A percentile compares a stretch with the other conserved stretches of the same genome.
phyloP scores from a whole-genome alignment of 2,329 filamentous ascomycete genomes.

The Verticillium klebahnii region DNA sequence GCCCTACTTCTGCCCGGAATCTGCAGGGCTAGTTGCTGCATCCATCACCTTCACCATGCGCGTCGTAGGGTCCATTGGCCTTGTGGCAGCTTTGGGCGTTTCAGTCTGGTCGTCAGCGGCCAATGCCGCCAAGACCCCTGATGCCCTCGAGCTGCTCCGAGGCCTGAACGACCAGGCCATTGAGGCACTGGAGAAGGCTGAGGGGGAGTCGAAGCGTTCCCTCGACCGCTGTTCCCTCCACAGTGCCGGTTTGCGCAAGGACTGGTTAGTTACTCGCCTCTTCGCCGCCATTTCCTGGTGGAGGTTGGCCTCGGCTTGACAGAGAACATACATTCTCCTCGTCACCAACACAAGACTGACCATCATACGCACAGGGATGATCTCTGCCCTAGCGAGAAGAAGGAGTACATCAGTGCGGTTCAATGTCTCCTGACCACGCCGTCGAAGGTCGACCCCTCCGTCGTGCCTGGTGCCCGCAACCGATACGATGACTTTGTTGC shows the following conservation, averaged over 20 bases:
- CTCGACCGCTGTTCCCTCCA: neutral
- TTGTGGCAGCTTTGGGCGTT: neutral
- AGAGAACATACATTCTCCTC: neutral
- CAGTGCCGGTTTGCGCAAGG: neutral
- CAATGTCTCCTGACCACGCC: conserved; percentile 10
- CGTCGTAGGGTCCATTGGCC: neutral
- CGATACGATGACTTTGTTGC: conserved; percentile 16
- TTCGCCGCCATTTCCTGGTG: neutral
- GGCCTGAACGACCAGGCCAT: neutral
- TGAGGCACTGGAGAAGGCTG: neutral
- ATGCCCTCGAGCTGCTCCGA: neutral
- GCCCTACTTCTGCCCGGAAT: neutral
- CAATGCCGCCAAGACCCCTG: neutral
- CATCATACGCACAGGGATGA: conserved; percentile 11
- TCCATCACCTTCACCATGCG: neutral
- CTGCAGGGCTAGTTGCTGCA: neutral
- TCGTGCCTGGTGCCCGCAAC: conserved; percentile 7
- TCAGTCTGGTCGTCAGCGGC: neutral
- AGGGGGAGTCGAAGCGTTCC: neutral
- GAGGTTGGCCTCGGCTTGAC: too few relatives aligned
- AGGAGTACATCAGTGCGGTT: conserved; percentile 12
- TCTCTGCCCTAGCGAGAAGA: conserved; percentile 14
- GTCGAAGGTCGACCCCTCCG: neutral
- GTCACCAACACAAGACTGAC: neutral
- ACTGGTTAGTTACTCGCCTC: neutral